Evolutionary conservation across 106 monocot species (phyloP).

Genomic region (Dioscorea alata): DNA sequence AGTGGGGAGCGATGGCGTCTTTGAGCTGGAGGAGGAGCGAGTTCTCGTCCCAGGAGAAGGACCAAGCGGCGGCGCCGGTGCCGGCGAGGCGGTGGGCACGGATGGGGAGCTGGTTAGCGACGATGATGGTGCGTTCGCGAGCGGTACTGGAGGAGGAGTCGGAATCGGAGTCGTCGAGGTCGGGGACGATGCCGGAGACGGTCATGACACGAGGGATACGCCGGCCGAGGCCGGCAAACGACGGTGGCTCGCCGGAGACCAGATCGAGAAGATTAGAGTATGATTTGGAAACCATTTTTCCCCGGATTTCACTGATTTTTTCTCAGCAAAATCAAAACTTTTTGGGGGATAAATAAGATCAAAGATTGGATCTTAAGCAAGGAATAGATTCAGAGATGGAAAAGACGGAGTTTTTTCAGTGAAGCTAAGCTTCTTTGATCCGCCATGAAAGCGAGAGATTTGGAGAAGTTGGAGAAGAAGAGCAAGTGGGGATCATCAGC

Average conservation of each 20-base stretch:
- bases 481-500: no score
- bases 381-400: no score
- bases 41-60: conserved; percentile 54
- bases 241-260: conserved; percentile 44
- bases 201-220: conserved; percentile 55
- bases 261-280: conserved; percentile 66
- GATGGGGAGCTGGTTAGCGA: conserved; percentile 69
- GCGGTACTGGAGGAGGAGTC: conserved; percentile 25
- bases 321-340: no score
- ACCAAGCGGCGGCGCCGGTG: conserved; percentile 17
- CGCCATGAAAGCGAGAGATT: no score
- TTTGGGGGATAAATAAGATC: no score
- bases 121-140: conserved; percentile 47
- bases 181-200: conserved; percentile 50
- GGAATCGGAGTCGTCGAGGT: conserved; percentile 18
- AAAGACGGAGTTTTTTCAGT: no score
- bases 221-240: conserved; percentile 27
- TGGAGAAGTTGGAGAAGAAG: no score
- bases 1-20: conserved; percentile 20
- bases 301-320: no score
- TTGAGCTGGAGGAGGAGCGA: conserved; percentile 55
- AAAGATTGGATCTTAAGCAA: no score
- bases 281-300: conserved; percentile 54
- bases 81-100: conserved; percentile 20
- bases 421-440: no score